Evolutionary conservation across 2,329 filamentous ascomycete genomes (phyloP), one percentile per base, ranked within the genome.

Genomic region (Macrophomina phaseolina): DNA sequence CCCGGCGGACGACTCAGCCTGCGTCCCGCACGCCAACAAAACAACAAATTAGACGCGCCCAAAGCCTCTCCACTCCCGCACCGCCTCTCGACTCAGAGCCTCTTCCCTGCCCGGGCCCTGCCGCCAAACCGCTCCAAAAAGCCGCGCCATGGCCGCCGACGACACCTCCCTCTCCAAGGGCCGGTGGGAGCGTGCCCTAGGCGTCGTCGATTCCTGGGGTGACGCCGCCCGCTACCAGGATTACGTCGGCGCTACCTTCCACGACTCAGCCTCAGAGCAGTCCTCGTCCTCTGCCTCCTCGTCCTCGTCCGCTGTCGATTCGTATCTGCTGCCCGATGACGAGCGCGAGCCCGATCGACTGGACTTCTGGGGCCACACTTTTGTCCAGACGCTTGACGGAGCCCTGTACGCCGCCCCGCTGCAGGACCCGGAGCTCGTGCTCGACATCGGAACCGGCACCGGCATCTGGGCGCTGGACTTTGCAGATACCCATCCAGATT

Each of bases 201-300:
- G 58, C 30, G 40, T 62, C 23, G 40, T 62, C 58, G 58, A 62
- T 28, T 49, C 58, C 9, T 62, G 58, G 58, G 58, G 58, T 5
- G 58, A 49, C 14, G 14, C 45, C 16, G 45, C 58, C 16, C 58
- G 45, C n/a, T 36, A 36, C 58, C 58, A 49, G 45, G 45, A 61
- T 14, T 8, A 12, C 11, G 36, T 28, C 23, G 18, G 7, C 40
- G 16, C 12, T 9, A 16, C 55, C n/a, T 45, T 18, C 18, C 18
- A n/a, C 14, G 38, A 4, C 55, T 45, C 36, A 16, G 5, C 36
- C 76, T 77, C 78, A 56, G 78, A 75, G 23, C 23, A 23, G 70
- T 78, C 77, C 71, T 83, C 81, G 68, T 83, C 81, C 67, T 84
- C 82, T 64, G 80, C 80, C 9, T 80, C 78, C 75, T 83, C 81